A percentile compares a stretch with the other conserved stretches of the same genome.
phyloP scores from a whole-genome alignment of 1,139 yeast species.

The Taiozyma sp. region DNA sequence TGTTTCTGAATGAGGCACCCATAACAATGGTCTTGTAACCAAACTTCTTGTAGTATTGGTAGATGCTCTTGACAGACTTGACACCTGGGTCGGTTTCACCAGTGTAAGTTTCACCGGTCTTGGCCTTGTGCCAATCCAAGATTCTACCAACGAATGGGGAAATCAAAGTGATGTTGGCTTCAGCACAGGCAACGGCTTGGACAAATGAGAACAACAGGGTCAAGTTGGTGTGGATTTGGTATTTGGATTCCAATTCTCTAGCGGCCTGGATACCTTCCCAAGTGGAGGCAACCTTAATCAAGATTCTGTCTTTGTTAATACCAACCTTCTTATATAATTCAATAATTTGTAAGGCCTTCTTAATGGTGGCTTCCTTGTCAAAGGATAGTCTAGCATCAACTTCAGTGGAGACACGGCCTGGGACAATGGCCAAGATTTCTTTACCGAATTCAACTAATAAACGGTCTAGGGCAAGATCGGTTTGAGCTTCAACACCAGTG shows the following conservation, averaged over 20 bases:
- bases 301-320: slow-evolving; percentile 78
- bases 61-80: slow-evolving; percentile 76
- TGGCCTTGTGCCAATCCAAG: slow-evolving; percentile 96
- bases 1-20: slow-evolving; percentile 99
- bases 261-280: slow-evolving; percentile 99
- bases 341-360: slow-evolving; percentile 87
- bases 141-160: slow-evolving; percentile 99
- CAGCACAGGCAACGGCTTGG: slow-evolving; percentile 99
- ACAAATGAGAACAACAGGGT: slow-evolving; percentile 91
- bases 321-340: slow-evolving; percentile 80
- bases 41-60: slow-evolving; percentile 96
- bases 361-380: slow-evolving; percentile 87
- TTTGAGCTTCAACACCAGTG: slow-evolving; percentile 51
- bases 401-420: slow-evolving; percentile 99
- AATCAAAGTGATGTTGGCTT: slow-evolving; percentile 91
- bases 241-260: slow-evolving; percentile 82
- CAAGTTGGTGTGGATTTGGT: slow-evolving; percentile 92
- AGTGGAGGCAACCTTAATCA: slow-evolving; percentile 96
- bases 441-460: slow-evolving; percentile 94
- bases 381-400: slow-evolving; percentile 98
- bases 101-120: slow-evolving; percentile 83
- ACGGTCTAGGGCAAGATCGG: slow-evolving; percentile 79
- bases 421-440: slow-evolving; percentile 89
- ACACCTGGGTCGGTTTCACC: slow-evolving; percentile 95
- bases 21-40: slow-evolving; percentile 96